Evolutionary conservation across 305 asterid genomes (phyloP), one percentile per base, ranked within the genome.

Genomic region (Fraxinus nigra): DNA sequence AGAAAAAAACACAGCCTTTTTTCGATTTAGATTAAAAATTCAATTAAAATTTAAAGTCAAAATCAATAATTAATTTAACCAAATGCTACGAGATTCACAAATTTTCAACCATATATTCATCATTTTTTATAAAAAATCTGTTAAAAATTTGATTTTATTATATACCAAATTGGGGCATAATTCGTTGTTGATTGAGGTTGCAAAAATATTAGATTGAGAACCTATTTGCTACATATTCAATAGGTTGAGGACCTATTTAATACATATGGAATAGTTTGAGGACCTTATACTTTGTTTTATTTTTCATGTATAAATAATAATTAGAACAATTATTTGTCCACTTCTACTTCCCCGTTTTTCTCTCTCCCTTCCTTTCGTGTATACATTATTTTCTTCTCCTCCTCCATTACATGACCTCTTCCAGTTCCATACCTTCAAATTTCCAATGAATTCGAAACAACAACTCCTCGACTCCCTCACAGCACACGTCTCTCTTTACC

Each of bases 401-500:
- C 61, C 78, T 83, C 85, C 83, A 79, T 28, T 1, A 46, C 38
- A 43, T 18, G 72, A 35, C 16, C 51, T 6, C 69, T 10, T 72
- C 16, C 76, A 16, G 40, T 70, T 70, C 76, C 40, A 16, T 4
- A 6, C 82, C 77, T 33, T 79, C 70, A 75, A 75, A 67, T 82
- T 82, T 65, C 86, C 83, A 76, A 90, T 88, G 87, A 84, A 5
- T 81, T 83, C 92, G 67, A 88, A 79, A 67, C 94, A 92, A 72
- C 90, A 87, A 32, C 91, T 91, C 54, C 69, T 92, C 30, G 95
- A 93, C 78, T 86, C 93, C 9, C 89, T 93, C 81, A 92, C 98
- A 73, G 84, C 97, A 7, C 98, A 93, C 78, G 87, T 93, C 82
- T 92, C 98, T 51, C 92, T 92, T 30, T 93, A 92, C 92, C 80